Base-by-base conservation (phyloP, 176 grass and related monocot species). In the Rhynchospora pubera region DNA sequence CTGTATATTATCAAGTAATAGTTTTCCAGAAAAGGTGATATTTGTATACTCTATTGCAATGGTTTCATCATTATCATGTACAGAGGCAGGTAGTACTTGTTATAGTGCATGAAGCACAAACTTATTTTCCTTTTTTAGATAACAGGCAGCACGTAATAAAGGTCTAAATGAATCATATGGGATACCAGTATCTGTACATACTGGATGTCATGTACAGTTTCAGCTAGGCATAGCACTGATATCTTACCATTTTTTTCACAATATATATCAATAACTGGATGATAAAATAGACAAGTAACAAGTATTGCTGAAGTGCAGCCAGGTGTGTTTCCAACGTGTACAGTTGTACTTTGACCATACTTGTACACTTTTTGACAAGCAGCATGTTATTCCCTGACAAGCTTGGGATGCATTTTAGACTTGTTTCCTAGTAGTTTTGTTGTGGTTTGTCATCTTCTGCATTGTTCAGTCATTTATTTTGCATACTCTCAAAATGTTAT, bases 381-480 rank as follows among this genome's bases (percentile, higher is more conserved):
- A 8, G 21, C n/a, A 22, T 70, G 43, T 10, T 70, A 61, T n/a
- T 61, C n/a, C 7, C 56, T 58, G 56, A 6, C 1, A 2, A 58
- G 15, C 3, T 43, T 68, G 42, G 48, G 21, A 13, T 55, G 23
- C 15, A 30, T 45, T 70, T 16, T 18, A 30, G 52, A 53, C 19
- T 14, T 75, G 10, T 26, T 26, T 53, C 12, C 26, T 75, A 12
- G 30, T 52, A 12, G 13, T 28, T 30, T 30, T 28, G 5, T 2
- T 52, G 47, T 32, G 13, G 69, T 55, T 76, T 0, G 19, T n/a
- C 13, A 24, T 22, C 71, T 76, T 76, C 74, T 63, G 18, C 4
- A 16, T 71, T 79, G 5, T 77, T 51, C n/a, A 22, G 23, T 58
- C 67, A 47, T 78, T 86, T 75, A 12, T 76, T 76, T 53, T 75